phyloP scores from a whole-genome alignment of 2,329 filamentous ascomycete species.

The Neurospora sp. region DNA sequence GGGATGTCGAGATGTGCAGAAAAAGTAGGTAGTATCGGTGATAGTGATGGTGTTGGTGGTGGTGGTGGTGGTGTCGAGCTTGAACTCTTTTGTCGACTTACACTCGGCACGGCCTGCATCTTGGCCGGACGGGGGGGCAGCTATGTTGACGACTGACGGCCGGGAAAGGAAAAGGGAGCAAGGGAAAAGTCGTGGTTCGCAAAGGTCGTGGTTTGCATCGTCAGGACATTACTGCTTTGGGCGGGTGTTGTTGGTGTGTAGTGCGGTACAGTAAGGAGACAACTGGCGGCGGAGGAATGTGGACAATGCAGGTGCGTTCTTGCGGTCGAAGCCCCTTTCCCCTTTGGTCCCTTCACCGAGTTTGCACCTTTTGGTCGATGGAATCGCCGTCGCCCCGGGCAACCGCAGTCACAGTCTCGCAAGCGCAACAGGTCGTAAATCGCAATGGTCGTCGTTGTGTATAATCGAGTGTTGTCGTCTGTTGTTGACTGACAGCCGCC shows the following conservation, averaged over 20 bases:
- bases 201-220: constrained; percentile 27
- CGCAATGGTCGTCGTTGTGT: background rate
- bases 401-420: background rate
- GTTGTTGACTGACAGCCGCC: background rate
- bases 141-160: constrained; percentile 22
- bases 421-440: background rate
- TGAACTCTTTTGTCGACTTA: constrained; percentile 25
- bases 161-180: constrained; percentile 20
- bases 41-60: background rate
- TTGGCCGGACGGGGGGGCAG: constrained; percentile 18
- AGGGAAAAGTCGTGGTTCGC: constrained; percentile 23
- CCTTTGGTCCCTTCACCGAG: background rate
- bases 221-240: constrained; percentile 23
- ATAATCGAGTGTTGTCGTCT: background rate
- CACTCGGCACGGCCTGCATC: constrained; percentile 34
- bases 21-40: constrained; percentile 1
- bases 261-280: constrained; percentile 1
- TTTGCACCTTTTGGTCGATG: background rate
- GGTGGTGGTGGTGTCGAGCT: constrained; percentile 1
- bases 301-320: constrained; percentile 15
- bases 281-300: constrained; percentile 13
- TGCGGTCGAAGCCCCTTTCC: constrained; percentile 9
- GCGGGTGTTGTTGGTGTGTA: constrained; percentile 4
- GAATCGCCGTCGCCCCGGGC: background rate
- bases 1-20: background rate